Evolutionary conservation across 2,329 filamentous ascomycete genomes (phyloP).

Genomic region (Claviceps sp.): DNA sequence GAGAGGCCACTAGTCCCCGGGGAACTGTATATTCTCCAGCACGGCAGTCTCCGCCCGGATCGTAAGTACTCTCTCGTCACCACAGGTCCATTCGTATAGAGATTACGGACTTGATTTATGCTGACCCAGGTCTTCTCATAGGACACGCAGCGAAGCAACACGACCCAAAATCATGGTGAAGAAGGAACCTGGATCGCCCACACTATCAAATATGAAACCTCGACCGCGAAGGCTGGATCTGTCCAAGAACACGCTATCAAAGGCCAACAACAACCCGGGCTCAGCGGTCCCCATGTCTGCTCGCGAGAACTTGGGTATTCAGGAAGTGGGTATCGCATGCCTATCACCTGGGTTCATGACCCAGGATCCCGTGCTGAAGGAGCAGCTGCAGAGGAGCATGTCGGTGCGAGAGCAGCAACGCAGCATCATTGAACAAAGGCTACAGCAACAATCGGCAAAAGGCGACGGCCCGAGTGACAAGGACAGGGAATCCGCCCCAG

Average conservation of each 20-base stretch:
- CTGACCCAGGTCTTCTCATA: slow-evolving; percentile 10
- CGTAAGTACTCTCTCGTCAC: slow-evolving; percentile 32
- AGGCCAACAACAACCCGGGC: slow-evolving; percentile 37
- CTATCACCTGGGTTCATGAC: slow-evolving; percentile 93
- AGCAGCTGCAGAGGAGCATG: slow-evolving; percentile 87
- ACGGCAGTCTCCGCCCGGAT: slow-evolving; percentile 44
- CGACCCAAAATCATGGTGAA: slow-evolving; percentile 82
- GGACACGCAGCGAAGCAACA: slow-evolving; percentile 30
- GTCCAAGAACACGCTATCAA: slow-evolving; percentile 45
- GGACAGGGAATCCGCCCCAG: slow-evolving; percentile 31
- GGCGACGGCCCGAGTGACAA: slow-evolving; percentile 51
- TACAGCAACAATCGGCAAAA: slow-evolving; percentile 77
- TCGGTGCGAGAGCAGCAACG: slow-evolving; percentile 88
- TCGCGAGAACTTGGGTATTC: slow-evolving; percentile 68
- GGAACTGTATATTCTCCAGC: slow-evolving; percentile 20
- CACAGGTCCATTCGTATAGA: neutral
- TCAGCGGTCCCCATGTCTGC: slow-evolving; percentile 66
- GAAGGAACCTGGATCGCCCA: slow-evolving; percentile 86
- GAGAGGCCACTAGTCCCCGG: slow-evolving; percentile 42
- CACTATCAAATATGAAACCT: slow-evolving; percentile 59
- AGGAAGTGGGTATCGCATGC: slow-evolving; percentile 87
- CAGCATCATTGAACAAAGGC: slow-evolving; percentile 81
- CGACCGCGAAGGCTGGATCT: slow-evolving; percentile 56
- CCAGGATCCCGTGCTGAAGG: slow-evolving; percentile 90
- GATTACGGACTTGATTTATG: neutral